Conservation (phyloP, 192 early-diverging fungal species). For the Piromyces finnis region DNA sequence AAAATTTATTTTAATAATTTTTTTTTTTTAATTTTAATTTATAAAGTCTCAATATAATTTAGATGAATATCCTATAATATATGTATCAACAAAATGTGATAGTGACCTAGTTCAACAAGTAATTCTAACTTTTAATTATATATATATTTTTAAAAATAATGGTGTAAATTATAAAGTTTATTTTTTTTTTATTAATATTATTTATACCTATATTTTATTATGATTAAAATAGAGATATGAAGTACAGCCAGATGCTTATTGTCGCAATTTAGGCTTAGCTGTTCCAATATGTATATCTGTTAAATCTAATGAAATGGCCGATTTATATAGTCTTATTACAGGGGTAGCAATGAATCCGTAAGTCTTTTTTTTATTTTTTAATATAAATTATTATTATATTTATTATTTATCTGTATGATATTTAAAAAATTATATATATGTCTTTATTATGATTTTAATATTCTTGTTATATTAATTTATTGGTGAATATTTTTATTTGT, state of each 20-base stretch:
- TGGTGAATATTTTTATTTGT: too few species aligned
- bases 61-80: slow-evolving; percentile 67
- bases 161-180: not conserved
- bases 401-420: too few species aligned
- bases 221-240: slow-evolving; percentile 39
- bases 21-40: not conserved
- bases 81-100: slow-evolving; percentile 93
- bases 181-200: slow-evolving; percentile 1
- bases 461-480: too few species aligned
- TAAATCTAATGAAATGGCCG: slow-evolving; percentile 64
- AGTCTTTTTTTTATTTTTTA: slow-evolving; percentile 4
- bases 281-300: slow-evolving; percentile 86
- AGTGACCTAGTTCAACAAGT: slow-evolving; percentile 68
- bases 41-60: slow-evolving; percentile 60
- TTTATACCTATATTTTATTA: not conserved
- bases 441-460: too few species aligned
- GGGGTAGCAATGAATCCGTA: slow-evolving; percentile 69
- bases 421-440: too few species aligned
- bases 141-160: too few species aligned
- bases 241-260: slow-evolving; percentile 84
- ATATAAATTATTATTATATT: not conserved
- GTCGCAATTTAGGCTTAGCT: slow-evolving; percentile 61
- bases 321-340: slow-evolving; percentile 71
- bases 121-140: too few species aligned
- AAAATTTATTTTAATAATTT: slow-evolving; percentile 1